Base-by-base conservation (phyloP, 2,329 filamentous ascomycete species). In the Aureobasidium uvarum region DNA sequence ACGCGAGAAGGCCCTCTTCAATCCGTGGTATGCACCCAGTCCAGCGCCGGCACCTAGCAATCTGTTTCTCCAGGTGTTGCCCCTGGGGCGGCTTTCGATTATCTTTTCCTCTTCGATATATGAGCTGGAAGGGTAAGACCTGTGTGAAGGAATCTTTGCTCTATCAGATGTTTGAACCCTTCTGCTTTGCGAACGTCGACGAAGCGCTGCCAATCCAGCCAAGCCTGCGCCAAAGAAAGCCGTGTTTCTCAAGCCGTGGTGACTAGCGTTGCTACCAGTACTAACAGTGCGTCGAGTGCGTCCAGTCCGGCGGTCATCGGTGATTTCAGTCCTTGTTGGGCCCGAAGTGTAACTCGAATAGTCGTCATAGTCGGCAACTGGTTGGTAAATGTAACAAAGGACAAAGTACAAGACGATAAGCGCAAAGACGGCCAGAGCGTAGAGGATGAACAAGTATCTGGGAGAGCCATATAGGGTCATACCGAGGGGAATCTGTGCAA, bases 381-480 rank as follows among this genome's bases (percentile, higher is more conserved):
- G 74, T 79, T 77, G 67, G n/a, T 67, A 66, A 8, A 67, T 55
- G 48, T 64, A 62, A 31, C 55, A 66, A 20, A 68, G 60, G 13
- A 67, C 50, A 28, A 67, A 67, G 25, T 64, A 68, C 20, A 67
- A 41, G 45, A 66, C 31, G 11, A 68, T 25, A 54, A 64, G 67
- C 13, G 66, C 67, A 33, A 63, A 65, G 6, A 67, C 89, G 81
- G 89, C 94, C 0, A 98, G 68, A 0, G 93, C 84, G 73, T 90
- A 99, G 3, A 98, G 81, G 62, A 99, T 87, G 75, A 98, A 99
- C 3, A 93, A 83, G 43, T 84, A 85, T 72, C 89, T 86, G 5
- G 95, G 94, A 36, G 93, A 96, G 6, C 95, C 95, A 72, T 97
- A 99, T 1, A 99, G 82, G 0, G 93, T 93, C 54, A 99, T 81